A percentile compares a stretch with the other conserved stretches of the same genome.
Conservation (phyloP, 2,329 filamentous ascomycete genomes). For the Dryadomyces sulphureus region DNA sequence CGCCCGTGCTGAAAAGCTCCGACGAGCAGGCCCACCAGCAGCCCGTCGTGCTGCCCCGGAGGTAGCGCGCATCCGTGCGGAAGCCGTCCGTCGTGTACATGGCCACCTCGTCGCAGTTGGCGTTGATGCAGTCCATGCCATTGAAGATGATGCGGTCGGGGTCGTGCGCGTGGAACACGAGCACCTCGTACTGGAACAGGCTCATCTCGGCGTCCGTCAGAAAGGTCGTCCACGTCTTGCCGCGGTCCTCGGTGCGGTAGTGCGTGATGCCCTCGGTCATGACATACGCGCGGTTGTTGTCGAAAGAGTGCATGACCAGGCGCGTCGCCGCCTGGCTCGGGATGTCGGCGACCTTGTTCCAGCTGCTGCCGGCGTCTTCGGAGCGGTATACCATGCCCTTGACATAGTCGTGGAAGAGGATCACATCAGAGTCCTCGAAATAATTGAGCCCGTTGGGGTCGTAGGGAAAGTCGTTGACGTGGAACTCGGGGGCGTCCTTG, state of each 20-base stretch:
- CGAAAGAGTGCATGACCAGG: conserved; percentile 64
- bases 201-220: conserved; percentile 43
- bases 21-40: conserved; percentile 83
- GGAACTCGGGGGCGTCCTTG: conserved; percentile 51
- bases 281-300: conserved; percentile 66
- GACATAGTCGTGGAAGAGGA: conserved; percentile 57
- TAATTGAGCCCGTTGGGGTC: conserved; percentile 62
- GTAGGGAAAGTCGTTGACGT: conserved; percentile 49
- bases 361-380: conserved; percentile 63
- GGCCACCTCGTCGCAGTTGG: conserved; percentile 47
- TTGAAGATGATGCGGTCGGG: conserved; percentile 77
- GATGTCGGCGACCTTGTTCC: conserved; percentile 52
- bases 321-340: conserved; percentile 46
- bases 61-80: conserved; percentile 44
- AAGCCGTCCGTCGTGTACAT: conserved; percentile 82
- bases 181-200: conserved; percentile 31
- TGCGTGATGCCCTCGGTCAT: conserved; percentile 56
- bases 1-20: conserved; percentile 55
- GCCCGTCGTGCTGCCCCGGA: conserved; percentile 55
- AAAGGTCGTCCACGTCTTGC: conserved; percentile 69
- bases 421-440: conserved; percentile 75
- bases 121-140: conserved; percentile 50
- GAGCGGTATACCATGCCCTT: conserved; percentile 61
- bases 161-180: conserved; percentile 74
- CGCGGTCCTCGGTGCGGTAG: conserved; percentile 72